Percentiles rank a stretch among this genome's conserved stretches.
These are phyloP conservation scores for Glycine soja DNA, from an alignment of 306 rosid species.

Conservation along the genomic window DNA sequence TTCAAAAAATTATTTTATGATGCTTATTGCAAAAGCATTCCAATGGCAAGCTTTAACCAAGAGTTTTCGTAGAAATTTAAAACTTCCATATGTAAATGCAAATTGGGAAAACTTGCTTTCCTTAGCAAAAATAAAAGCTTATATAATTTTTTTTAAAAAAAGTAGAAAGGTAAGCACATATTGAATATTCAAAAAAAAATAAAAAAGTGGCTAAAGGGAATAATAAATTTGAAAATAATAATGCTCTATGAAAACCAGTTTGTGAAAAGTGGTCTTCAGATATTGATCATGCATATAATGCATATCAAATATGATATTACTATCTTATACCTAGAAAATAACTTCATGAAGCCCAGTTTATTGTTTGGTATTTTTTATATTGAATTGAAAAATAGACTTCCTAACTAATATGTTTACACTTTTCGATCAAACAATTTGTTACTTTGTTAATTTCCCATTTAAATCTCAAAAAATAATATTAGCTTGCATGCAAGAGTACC, in stretches of 20 bases:
- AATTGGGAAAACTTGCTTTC: no score
- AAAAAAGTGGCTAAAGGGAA: not conserved
- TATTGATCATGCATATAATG: constrained; percentile 2
- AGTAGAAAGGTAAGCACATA: no score
- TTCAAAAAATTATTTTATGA: not conserved
- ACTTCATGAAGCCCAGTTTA: no score
- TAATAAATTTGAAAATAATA: no score
- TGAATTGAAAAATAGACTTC: not conserved
- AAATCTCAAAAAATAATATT: no score
- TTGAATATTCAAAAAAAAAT: no score
- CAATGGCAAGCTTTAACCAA: constrained; percentile 17
- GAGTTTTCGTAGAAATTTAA: constrained; percentile 8
- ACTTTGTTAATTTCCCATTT: not conserved
- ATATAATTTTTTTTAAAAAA: no score
- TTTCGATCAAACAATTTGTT: not conserved
- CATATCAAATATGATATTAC: constrained; percentile 18
- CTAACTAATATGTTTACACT: not conserved
- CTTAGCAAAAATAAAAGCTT: no score
- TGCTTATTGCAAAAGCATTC: constrained; percentile 1
- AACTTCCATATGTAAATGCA: no score
- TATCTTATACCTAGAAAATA: constrained; percentile 5
- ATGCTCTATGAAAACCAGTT: not conserved
- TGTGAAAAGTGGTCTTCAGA: not conserved
- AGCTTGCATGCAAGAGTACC: no score
- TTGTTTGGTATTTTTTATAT: not conserved